Percentiles rank a stretch among this genome's conserved stretches.
These are phyloP conservation scores for Mycena alexandri DNA, from an alignment of 768 basidiomycete genomes.

Conservation along the genomic window DNA sequence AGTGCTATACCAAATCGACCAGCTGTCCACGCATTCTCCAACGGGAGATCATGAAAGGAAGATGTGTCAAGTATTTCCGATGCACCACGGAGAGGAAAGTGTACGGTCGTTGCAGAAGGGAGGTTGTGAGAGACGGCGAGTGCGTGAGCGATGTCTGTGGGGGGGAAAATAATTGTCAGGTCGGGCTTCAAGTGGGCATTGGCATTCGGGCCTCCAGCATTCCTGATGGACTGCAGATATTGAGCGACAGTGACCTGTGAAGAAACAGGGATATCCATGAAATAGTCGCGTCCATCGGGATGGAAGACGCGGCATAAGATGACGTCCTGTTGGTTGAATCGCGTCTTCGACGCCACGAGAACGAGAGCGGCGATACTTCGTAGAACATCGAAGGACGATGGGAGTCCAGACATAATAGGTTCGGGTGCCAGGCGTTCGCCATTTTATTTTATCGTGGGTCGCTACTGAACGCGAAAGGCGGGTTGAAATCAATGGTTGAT, in stretches of 20 bases:
- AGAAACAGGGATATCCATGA: constrained; percentile 5
- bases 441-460: not conserved
- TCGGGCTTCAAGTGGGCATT: not conserved
- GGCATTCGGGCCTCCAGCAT: not conserved
- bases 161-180: constrained; percentile 7
- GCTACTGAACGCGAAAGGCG: too few relatives aligned
- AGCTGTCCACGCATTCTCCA: not conserved
- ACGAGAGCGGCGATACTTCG: constrained; percentile 3
- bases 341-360: constrained; percentile 5
- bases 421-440: not conserved
- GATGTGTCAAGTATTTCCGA: not conserved
- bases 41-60: not conserved
- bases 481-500: too few relatives aligned
- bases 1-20: constrained; percentile 10
- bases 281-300: constrained; percentile 13
- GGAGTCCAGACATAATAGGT: not conserved
- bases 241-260: constrained; percentile 1
- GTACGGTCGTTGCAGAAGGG: constrained; percentile 2
- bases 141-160: not conserved
- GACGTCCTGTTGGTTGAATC: constrained; percentile 4
- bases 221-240: not conserved
- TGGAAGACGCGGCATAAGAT: constrained; percentile 14
- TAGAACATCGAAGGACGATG: not conserved
- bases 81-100: not conserved
- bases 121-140: not conserved